phyloP scores from a whole-genome alignment of 2,329 filamentous ascomycete species.

The Neonectria neomacrospora region DNA sequence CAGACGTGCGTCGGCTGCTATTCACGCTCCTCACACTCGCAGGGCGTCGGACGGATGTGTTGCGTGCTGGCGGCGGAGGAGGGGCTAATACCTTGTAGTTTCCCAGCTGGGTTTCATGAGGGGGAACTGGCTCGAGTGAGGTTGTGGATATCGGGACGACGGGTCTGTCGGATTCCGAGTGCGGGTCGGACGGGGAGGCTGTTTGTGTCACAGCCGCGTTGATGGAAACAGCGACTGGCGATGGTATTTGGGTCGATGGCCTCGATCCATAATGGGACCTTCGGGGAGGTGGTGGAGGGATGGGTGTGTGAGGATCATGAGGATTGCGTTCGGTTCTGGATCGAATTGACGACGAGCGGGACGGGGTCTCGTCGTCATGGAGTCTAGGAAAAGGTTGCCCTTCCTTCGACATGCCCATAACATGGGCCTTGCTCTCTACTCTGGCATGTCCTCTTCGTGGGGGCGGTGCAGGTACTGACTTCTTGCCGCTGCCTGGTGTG shows the following conservation, averaged over 20 bases:
- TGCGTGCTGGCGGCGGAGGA: slow-evolving; percentile 59
- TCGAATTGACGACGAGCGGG: slow-evolving; percentile 61
- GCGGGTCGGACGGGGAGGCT: slow-evolving; percentile 33
- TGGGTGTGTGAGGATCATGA: slow-evolving; percentile 56
- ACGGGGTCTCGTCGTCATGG: slow-evolving; percentile 53
- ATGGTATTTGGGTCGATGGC: slow-evolving; percentile 39
- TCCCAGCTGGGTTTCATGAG: slow-evolving; percentile 30
- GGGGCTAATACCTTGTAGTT: slow-evolving; percentile 45
- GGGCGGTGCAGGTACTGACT: slow-evolving; percentile 62
- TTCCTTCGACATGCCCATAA: slow-evolving; percentile 32
- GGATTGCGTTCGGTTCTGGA: slow-evolving; percentile 60
- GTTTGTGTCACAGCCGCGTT: slow-evolving; percentile 44
- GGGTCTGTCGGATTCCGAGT: slow-evolving; percentile 34
- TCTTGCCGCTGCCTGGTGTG: slow-evolving; percentile 52
- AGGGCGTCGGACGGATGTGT: slow-evolving; percentile 57
- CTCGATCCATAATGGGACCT: slow-evolving; percentile 56
- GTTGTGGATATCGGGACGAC: slow-evolving; percentile 19
- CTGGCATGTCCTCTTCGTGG: slow-evolving; percentile 60
- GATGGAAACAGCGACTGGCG: slow-evolving; percentile 48
- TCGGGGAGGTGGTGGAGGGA: slow-evolving; percentile 67
- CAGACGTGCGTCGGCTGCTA: slow-evolving; percentile 44
- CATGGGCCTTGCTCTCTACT: slow-evolving; percentile 55
- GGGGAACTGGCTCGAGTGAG: slow-evolving; percentile 23
- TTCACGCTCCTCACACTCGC: slow-evolving; percentile 57
- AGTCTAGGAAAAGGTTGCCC: slow-evolving; percentile 18